A percentile compares a stretch with the other conserved stretches of the same genome.
Evolutionary conservation across 192 early-diverging fungal species (phyloP).

Genomic region (Chytriomyces sp.): DNA sequence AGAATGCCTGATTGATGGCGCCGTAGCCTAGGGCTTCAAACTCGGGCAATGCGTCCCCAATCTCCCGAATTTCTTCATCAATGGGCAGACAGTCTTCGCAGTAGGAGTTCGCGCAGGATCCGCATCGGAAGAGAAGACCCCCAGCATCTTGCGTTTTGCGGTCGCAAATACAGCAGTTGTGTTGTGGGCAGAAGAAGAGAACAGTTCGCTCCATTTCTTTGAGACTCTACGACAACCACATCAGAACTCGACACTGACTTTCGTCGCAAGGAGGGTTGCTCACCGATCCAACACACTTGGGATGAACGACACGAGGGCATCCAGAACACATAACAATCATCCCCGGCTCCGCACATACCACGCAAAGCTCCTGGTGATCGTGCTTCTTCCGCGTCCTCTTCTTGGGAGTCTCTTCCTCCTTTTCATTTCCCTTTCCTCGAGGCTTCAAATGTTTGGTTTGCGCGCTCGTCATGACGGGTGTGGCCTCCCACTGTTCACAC

Average conservation of each 20-base stretch:
- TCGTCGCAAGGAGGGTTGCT: neutral
- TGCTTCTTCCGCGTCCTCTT: conserved; percentile 25
- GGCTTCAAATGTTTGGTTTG: conserved; percentile 1
- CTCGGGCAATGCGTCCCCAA: conserved; percentile 37
- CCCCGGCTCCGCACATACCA: conserved; percentile 28
- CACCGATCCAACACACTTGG: conserved; percentile 22
- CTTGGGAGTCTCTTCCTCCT: neutral
- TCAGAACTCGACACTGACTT: neutral
- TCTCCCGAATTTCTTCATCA: conserved; percentile 34
- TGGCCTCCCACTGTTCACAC: conserved; percentile 43
- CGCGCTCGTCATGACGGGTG: conserved; percentile 17
- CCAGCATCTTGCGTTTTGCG: conserved; percentile 42
- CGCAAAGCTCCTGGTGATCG: conserved; percentile 23
- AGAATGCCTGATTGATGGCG: conserved; percentile 39
- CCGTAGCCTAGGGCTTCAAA: conserved; percentile 35
- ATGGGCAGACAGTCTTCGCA: conserved; percentile 42
- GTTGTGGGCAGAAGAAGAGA: conserved; percentile 38
- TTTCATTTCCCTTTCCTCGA: neutral
- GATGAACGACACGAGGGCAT: conserved; percentile 27
- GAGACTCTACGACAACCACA: conserved; percentile 3
- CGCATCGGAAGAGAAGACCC: conserved; percentile 48
- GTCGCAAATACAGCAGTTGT: conserved; percentile 33
- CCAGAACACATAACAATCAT: conserved; percentile 22
- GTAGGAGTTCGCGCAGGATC: conserved; percentile 35
- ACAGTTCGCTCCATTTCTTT: conserved; percentile 5